phyloP scores from a whole-genome alignment of 495 filamentous ascomycete genomes.

The Penicillium goetzii region DNA sequence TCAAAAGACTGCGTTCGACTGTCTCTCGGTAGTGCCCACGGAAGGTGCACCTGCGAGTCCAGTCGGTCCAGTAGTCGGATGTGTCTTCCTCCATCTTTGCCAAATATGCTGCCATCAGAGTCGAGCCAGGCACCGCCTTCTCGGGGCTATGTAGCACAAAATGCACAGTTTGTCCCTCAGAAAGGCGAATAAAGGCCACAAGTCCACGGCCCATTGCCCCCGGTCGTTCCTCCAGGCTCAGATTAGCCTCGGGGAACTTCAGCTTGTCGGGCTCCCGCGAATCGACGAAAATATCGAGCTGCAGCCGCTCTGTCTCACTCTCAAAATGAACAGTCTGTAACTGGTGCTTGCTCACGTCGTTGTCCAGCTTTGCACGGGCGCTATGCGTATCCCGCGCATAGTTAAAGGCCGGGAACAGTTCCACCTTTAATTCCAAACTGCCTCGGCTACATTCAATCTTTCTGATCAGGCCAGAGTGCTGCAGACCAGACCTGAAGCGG shows the following conservation, averaged over 20 bases:
- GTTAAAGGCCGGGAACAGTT: constrained; percentile 72
- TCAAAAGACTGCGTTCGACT: constrained; percentile 67
- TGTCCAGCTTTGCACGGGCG: constrained; percentile 34
- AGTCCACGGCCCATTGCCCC: constrained; percentile 63
- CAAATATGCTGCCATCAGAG: constrained; percentile 57
- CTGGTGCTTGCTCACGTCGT: constrained; percentile 36
- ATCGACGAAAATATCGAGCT: constrained; percentile 67
- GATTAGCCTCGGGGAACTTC: constrained; percentile 51
- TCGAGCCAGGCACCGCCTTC: constrained; percentile 44
- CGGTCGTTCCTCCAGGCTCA: constrained; percentile 53
- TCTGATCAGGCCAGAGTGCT: constrained; percentile 58
- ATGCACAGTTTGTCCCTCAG: constrained; percentile 67
- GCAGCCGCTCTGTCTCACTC: constrained; percentile 57
- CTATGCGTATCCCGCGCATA: constrained; percentile 64
- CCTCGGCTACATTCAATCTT: constrained; percentile 72
- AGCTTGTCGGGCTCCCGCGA: constrained; percentile 53
- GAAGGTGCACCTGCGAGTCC: constrained; percentile 69
- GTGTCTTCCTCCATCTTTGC: constrained; percentile 66
- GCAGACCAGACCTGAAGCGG: constrained; percentile 46
- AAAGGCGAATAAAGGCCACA: constrained; percentile 56
- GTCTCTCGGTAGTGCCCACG: constrained; percentile 72
- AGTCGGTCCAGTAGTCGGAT: constrained; percentile 68
- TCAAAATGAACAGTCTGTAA: constrained; percentile 67
- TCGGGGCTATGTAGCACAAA: constrained; percentile 62
- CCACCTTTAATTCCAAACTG: constrained; percentile 60